phyloP scores from a whole-genome alignment of 768 basidiomycete genomes.

The Naganishia antarctica region DNA sequence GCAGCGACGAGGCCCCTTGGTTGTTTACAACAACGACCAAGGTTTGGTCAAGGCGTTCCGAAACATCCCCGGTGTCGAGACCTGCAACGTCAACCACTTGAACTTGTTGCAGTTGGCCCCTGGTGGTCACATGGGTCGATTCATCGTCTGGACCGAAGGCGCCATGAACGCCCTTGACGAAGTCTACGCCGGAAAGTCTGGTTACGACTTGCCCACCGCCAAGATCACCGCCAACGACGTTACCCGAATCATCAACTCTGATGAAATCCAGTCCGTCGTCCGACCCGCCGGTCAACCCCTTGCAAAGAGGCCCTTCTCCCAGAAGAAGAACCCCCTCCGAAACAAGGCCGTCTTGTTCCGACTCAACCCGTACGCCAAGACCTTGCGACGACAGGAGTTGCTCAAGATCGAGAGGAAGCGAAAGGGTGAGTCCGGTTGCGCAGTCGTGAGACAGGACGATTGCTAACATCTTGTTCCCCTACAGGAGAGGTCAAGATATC shows the following conservation, averaged over 20 bases:
- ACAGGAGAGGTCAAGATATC: constrained; percentile 56
- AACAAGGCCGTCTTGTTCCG: constrained; percentile 94
- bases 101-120: constrained; percentile 99
- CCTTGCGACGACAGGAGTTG: constrained; percentile 79
- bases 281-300: constrained; percentile 78
- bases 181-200: constrained; percentile 73
- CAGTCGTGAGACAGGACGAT: background rate
- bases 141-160: constrained; percentile 97
- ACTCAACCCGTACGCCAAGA: constrained; percentile 98
- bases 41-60: constrained; percentile 98
- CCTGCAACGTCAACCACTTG: constrained; percentile 85
- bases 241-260: constrained; percentile 94
- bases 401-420: constrained; percentile 43
- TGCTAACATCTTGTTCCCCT: background rate
- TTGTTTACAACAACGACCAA: constrained; percentile 95
- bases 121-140: constrained; percentile 97
- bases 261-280: constrained; percentile 94
- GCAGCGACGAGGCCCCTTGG: constrained; percentile 92
- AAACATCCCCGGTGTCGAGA: constrained; percentile 96
- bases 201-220: constrained; percentile 68
- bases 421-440: constrained; percentile 31
- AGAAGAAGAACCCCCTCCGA: constrained; percentile 96
- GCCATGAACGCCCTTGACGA: constrained; percentile 90
- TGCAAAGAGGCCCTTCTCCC: constrained; percentile 92
- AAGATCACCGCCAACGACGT: constrained; percentile 97